Base-by-base conservation (phyloP, 2,329 filamentous ascomycete species). In the Sporothrix dimorphospora region DNA sequence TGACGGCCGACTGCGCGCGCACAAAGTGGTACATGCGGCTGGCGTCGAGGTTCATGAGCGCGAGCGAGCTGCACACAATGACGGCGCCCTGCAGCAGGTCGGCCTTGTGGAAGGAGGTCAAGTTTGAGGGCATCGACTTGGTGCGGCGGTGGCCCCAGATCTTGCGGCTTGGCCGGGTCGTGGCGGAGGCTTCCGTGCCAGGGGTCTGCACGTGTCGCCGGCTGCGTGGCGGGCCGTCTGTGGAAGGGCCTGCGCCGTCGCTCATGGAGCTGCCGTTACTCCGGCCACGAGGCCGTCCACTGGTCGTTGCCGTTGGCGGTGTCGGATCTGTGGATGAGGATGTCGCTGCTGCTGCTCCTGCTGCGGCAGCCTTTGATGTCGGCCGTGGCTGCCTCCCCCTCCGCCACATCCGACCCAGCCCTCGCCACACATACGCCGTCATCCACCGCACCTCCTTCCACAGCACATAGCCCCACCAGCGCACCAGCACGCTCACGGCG, bases 11-110 rank as follows among this genome's bases (percentile, higher is more conserved):
- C 81, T 99, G 96, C 0, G 94, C 96, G 63, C 95, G 91, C 77
- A 99, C 97, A 77, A 94, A 94, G 80, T 99, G 96, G 79, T 99
- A 99, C 93, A 98, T 98, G 69, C 94, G 90, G 79, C 94, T 98
- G 6, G 96, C 96, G 79, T 99, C 97, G 61, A 99, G 91, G 30
- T 89, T 91, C 90, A 97, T 95, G 68, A 99, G 85, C 16, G 95
- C 89, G 69, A 92, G 84, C 77, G 93, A 97, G 78, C 94, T 98
- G 77, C 89, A 90, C 66, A 98, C 88, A 74, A 99, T 95, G 72
- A 99, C 87, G 24, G 94, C 85, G 0, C 96, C 96, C 80, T 97
- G 97, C 2, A 99, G 85, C 14, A 99, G 88, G 81, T 99, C 96
- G 11, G 96, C 96, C 81, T 99, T 99, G 83, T 99, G 93, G 74